Base-by-base conservation (phyloP, 179 eudicot species). In the Spinacia oleracea region DNA sequence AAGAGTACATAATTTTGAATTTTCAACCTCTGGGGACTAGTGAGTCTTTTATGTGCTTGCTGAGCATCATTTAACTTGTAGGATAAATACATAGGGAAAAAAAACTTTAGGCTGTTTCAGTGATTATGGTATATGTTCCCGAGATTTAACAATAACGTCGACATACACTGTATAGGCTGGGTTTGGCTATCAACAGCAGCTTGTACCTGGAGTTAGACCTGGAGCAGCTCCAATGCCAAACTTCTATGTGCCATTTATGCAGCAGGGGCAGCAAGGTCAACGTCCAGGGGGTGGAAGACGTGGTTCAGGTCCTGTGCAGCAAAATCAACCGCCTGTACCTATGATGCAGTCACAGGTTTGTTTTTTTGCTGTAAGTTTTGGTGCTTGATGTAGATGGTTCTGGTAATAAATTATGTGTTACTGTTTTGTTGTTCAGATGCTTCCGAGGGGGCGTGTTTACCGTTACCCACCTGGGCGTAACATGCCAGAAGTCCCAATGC, bases 181-280 rank as follows among this genome's bases (percentile, higher is more conserved):
- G 74, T 93, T 89, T 84, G 98, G 98, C 9, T 93, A 92, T 77
- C 98, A 92, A 85, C 98, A 92, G 85, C 98, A 92, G 90, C 94
- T 93, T 79, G 93, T 91, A 3, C 93, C 92, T 64, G 97, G 98
- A 46, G 90, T 90, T 85, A 83, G 98, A 80, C 98, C 94, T 8
- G 98, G 94, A 58, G 90, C 92, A 21, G 91, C 72, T 35, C 97
- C 95, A 35, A 85, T 93, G 91, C 94, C 92, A 76, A 90, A 92
- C 75, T 93, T 85, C 80, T 92, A 83, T 72, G 56, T 92, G 77
- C 98, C 97, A 1, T 59, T 88, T 77, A 91, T 93, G 78, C 98
- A 86, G 72, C 97, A 86, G 67, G 93, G 91, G 25, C 97, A 91
- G 64, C 92, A 90, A 68, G 92, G 92, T 63, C 97, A 86, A 56